Evolutionary conservation across 306 rosid genomes (phyloP).

Genomic region (Senna siamea): DNA sequence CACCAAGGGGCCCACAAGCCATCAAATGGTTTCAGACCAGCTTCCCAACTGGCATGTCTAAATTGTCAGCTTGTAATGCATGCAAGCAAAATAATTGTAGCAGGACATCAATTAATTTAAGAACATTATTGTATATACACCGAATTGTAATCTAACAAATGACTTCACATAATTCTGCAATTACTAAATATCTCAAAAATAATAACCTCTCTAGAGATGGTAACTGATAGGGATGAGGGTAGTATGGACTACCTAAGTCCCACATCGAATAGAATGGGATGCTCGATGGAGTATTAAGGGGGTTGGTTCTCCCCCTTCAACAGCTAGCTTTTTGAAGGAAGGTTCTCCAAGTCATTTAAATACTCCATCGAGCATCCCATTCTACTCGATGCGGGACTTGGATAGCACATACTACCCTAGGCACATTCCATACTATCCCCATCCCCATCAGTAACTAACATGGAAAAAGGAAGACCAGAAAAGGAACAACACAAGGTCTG

Average conservation of each 20-base stretch:
- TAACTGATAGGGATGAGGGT: too few species aligned
- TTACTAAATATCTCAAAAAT: conserved; percentile 2
- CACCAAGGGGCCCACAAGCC: conserved; percentile 93
- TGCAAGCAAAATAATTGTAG: conserved; percentile 22
- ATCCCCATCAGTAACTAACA: too few species aligned
- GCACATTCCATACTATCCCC: too few species aligned
- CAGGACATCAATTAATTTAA: not conserved
- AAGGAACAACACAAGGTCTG: conserved; percentile 14
- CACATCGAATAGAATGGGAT: too few species aligned
- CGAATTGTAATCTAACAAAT: conserved; percentile 11
- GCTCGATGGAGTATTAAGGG: too few species aligned
- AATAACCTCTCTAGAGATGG: not conserved
- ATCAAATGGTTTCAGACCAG: conserved; percentile 79
- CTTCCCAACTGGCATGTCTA: conserved; percentile 72
- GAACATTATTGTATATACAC: conserved; percentile 14
- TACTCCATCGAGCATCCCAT: too few species aligned
- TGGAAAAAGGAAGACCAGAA: conserved; percentile 11
- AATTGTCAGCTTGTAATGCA: conserved; percentile 37
- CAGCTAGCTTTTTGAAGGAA: too few species aligned
- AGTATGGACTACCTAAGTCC: too few species aligned
- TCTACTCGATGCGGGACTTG: too few species aligned
- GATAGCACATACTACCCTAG: too few species aligned
- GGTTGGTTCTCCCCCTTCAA: too few species aligned
- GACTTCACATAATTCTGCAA: not conserved
- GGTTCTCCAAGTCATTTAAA: too few species aligned